Evolutionary conservation across 257 asterid species (phyloP), one percentile per base, ranked within the genome.

Genomic region (Jasminum sambac): DNA sequence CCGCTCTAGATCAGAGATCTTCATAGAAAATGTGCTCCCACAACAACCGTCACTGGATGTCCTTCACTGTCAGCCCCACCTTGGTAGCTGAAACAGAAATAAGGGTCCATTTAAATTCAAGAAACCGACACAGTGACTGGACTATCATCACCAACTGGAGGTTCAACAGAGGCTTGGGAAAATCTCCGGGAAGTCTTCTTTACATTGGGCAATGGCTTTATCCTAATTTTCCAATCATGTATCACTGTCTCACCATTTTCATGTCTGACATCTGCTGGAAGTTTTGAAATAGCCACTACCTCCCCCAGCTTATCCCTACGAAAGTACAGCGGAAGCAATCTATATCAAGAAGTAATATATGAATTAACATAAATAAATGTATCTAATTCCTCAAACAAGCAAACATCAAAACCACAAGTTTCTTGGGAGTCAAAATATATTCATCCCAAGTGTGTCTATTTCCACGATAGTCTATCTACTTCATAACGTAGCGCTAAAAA

Each of bases 231-330:
- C 60, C 99, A 95, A 73, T 95, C 99, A 75, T 85, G 94, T 60
- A 89, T 88, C 67, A 84, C 80, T 44, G 98, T 89, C 77, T 89
- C 99, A 43, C 99, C 99, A 84, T 95, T 89, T 85, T 91, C 98
- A 87, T 95, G 98, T 70, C 99, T 98, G 72, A 95, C 99, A 82
- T 95, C 99, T 42, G n/a, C n/a, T n/a, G n/a, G n/a, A n/a, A n/a
- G n/a, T n/a, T n/a, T n/a, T n/a, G n/a, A n/a, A n/a, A n/a, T 73
- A 62, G 96, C 98, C 48, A 89, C 77, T 78, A 84, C 89, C 82
- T 91, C 99, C 84, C 91, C 99, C 41, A 81, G 88, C 43, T 84
- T 89, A 79, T 91, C 93, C 57, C 99, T 88, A 30, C 98, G 99
- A 76, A 95, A 95, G 85, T 95, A 95, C 69, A 95, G 98, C 4